Evolutionary conservation across 164 flowering plant species (phyloP), one percentile per base, ranked within the genome.

Genomic region (Berberis thunbergii): DNA sequence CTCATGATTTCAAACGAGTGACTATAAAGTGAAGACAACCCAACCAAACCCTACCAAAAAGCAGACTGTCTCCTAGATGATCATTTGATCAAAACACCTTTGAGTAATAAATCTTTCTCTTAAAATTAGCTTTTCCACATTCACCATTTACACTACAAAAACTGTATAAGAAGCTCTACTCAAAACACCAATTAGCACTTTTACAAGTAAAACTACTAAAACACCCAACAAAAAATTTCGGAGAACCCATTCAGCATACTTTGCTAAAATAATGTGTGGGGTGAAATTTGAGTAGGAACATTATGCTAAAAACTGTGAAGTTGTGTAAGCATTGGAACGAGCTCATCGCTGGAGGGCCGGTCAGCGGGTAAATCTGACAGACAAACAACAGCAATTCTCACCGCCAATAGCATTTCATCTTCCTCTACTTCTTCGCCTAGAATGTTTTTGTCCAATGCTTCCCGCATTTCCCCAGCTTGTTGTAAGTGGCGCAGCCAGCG

Each of bases 321-420:
- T 58, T 91, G 97, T 59, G 97, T 84, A 56, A 94, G 93, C 99
- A 94, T 91, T 49, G 84, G 79, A 67, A 91, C 97, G 57, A 94
- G 88, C 73, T 94, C 99, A 63, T 94, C 97, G 40, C 95, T 91
- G 9, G 93, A 89, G 63, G 96, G 99, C 52, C 99, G 80, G 59
- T 94, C 96, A 6, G 85, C 87, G 1, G 96, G 94, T 68, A 70
- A 69, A 54, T 94, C 97, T 0, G 97, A 94, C 5, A 85, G 74
- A 80, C 97, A 94, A 2, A 85, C 86, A 46, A 81, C 88, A 41
- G 96, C 93, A 64, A 94, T 91, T 69, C 88, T 89, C 53, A 94
- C 78, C 4, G 96, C 96, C 99, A 94, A 87, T n/a, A 94, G 72
- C 97, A 94, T 94, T 78, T 94, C 97, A 50, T 89, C 96, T 76